phyloP scores from a whole-genome alignment of 176 grass and related monocot genomes.

The Themeda triandra region DNA sequence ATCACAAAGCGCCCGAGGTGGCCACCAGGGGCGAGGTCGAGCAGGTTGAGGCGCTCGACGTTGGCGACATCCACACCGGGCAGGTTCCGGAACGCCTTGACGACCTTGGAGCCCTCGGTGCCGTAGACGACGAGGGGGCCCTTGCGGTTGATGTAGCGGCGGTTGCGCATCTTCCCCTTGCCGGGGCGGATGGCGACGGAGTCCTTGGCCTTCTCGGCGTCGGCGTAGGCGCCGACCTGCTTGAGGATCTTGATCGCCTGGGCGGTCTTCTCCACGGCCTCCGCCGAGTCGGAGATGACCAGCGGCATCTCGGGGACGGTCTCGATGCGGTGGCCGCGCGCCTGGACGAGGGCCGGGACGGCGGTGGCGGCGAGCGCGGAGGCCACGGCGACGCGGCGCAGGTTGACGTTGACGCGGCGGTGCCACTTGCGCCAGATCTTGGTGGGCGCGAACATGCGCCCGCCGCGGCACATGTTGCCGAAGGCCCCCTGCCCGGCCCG shows the following conservation, averaged over 20 bases:
- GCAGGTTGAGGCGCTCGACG: constrained; percentile 80
- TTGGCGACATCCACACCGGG: constrained; percentile 70
- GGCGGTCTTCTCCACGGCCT: constrained; percentile 78
- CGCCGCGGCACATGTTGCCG: constrained; percentile 90
- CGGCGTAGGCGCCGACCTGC: constrained; percentile 66
- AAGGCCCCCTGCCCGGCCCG: constrained; percentile 83
- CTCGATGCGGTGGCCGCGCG: constrained; percentile 73
- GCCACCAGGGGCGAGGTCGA: constrained; percentile 72
- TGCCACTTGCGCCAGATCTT: constrained; percentile 85
- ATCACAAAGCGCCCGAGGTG: constrained; percentile 78
- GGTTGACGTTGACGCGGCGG: constrained; percentile 56
- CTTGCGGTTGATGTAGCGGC: constrained; percentile 73
- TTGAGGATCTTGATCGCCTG: constrained; percentile 77
- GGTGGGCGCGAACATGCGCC: constrained; percentile 79
- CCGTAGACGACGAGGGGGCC: constrained; percentile 74
- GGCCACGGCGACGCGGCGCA: constrained; percentile 48
- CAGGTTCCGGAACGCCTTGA: constrained; percentile 90
- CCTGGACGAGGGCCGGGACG: constrained; percentile 60
- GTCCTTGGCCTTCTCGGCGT: constrained; percentile 83
- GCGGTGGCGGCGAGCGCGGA: constrained; percentile 72
- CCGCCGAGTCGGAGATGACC: constrained; percentile 63
- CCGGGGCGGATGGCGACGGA: constrained; percentile 65
- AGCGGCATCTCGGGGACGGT: constrained; percentile 74
- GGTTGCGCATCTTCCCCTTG: constrained; percentile 79
- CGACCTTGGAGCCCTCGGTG: constrained; percentile 76